Evolutionary conservation across 2,329 filamentous ascomycete genomes (phyloP), one percentile per base, ranked within the genome.

Genomic region (Calonectria pauciramosa): DNA sequence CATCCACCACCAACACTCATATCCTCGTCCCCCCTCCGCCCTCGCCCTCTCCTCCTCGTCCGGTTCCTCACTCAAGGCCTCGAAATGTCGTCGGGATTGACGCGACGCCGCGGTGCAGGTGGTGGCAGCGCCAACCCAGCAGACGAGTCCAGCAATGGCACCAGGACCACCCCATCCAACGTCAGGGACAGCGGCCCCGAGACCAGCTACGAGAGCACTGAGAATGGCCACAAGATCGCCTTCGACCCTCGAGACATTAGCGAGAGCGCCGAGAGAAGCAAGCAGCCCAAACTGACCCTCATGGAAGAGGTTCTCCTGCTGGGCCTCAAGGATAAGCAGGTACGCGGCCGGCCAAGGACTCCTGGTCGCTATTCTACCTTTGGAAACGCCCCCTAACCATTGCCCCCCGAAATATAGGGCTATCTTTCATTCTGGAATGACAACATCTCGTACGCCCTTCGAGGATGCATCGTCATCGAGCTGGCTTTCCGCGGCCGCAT

Each of bases 361-460:
- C 67, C 54, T 60, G 68, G 47, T 49, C 51, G 60, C n/a, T 47
- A 51, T 51, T 56, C 59, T 36, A 41, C 23, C 18, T 20, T 51
- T 66, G 18, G 20, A 44, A 65, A 32, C 26, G 13, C 30, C 44
- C 44, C 28, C 44, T 67, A 26, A 54, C 36, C 16, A 54, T 68
- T 72, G 75, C 52, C 67, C 67, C 26, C 28, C 28, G n/a, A 32
- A 41, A 20, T 51, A 68, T 84, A 98, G 96, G 97, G 97, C 79
- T 99, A 99, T 84, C 93, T 99, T 77, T 99, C 96, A 36, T 99
- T 99, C 87, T 99, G 97, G 97, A 99, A 99, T 87, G 97, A 99
- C 87, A 99, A 99, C 88, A 99, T 99, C 83, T 98, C 96, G 75
- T 99, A 99, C 86, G 97, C 97, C 78, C 91, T 99, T 76, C 93